These are phyloP conservation scores for Metrosideros polymorpha DNA, from an alignment of 441 rosid genomes.

Conservation along the genomic window DNA sequence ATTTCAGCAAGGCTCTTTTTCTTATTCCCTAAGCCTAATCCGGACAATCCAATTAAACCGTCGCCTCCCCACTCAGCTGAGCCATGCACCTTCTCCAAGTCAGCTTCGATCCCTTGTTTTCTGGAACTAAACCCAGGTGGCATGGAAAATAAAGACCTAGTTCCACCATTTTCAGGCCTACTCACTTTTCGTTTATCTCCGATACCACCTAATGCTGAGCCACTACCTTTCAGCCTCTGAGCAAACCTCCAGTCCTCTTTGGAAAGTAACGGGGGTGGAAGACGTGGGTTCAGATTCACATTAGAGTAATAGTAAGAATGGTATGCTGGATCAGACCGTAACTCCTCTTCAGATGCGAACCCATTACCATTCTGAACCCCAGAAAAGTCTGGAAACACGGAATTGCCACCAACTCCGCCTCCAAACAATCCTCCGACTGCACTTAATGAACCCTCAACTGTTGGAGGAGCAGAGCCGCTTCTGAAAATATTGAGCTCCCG, in stretches of 20 bases:
- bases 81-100: conserved; percentile 24
- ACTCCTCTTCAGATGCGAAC: conserved; percentile 52
- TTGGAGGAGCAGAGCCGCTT: conserved; percentile 98
- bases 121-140: conserved; percentile 84
- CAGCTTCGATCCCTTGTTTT: conserved; percentile 45
- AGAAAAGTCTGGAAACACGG: conserved; percentile 37
- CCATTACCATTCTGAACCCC: conserved; percentile 36
- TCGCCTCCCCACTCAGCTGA: conserved; percentile 71
- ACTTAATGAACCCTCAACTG: conserved; percentile 78
- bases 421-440: conserved; percentile 70
- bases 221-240: conserved; percentile 72
- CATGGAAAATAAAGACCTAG: conserved; percentile 55
- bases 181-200: conserved; percentile 73
- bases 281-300: conserved; percentile 87
- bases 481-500: conserved; percentile 75
- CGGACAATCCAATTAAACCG: conserved; percentile 82
- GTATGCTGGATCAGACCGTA: conserved; percentile 91
- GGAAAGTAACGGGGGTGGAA: conserved; percentile 91
- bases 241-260: conserved; percentile 84
- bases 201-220: conserved; percentile 54
- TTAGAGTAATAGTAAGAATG: conserved; percentile 68
- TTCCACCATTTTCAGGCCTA: conserved; percentile 34
- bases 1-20: conserved; percentile 82
- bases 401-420: conserved; percentile 9
- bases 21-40: conserved; percentile 62